Evolutionary conservation across 192 early-diverging fungal genomes (phyloP).

Genomic region (Chytriomyces hyalinus): DNA sequence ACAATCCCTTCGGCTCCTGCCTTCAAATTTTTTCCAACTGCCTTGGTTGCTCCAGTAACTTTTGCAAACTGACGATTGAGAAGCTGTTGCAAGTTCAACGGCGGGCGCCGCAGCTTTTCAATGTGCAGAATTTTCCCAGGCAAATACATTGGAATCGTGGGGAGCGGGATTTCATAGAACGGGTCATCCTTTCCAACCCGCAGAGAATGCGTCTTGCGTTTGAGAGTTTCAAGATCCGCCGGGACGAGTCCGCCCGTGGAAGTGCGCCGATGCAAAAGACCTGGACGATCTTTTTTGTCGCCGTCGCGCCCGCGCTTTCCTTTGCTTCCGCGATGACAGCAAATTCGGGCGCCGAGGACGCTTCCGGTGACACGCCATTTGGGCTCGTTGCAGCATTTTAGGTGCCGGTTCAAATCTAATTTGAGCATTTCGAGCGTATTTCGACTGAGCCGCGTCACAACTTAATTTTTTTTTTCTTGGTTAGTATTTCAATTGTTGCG

Average conservation of each 20-base stretch:
- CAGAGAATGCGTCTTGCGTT: constrained; percentile 17
- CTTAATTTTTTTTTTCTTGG: too few species aligned
- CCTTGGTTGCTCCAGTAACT: constrained; percentile 19
- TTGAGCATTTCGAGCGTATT: constrained; percentile 47
- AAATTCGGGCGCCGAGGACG: constrained; percentile 25
- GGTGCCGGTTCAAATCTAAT: constrained; percentile 38
- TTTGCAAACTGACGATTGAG: constrained; percentile 13
- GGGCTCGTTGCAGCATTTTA: constrained; percentile 36
- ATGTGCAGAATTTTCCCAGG: constrained; percentile 50
- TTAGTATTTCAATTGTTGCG: too few species aligned
- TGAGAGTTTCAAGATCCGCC: constrained; percentile 21
- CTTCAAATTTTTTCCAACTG: constrained; percentile 10
- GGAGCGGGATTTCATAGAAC: constrained; percentile 7
- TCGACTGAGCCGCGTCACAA: constrained; percentile 39
- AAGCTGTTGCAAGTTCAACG: constrained; percentile 26
- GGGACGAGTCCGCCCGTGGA: constrained; percentile 26
- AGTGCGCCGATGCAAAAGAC: constrained; percentile 28
- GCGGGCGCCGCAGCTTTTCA: constrained; percentile 45
- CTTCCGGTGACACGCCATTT: constrained; percentile 47
- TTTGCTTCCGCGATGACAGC: constrained; percentile 2
- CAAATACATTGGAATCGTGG: constrained; percentile 32
- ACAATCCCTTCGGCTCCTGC: constrained; percentile 33
- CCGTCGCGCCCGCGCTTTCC: background rate
- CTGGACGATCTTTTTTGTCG: constrained; percentile 13
- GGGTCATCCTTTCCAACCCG: constrained; percentile 27